A percentile compares a stretch with the other conserved stretches of the same genome.
phyloP scores from a whole-genome alignment of 2,329 filamentous ascomycete genomes.

The Huntiella abstrusa region DNA sequence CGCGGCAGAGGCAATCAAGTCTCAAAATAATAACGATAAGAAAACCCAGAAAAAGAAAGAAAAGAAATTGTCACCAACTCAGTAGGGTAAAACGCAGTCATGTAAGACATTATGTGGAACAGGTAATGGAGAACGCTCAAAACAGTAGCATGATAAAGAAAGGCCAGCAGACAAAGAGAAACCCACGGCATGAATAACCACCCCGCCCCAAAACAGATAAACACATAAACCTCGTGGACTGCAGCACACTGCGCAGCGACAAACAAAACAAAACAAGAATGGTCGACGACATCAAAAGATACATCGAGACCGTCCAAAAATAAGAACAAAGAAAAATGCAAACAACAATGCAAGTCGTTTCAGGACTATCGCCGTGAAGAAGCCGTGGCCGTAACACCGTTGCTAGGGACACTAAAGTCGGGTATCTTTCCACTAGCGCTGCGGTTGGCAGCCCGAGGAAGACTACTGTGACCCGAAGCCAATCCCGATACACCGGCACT shows the following conservation, averaged over 20 bases:
- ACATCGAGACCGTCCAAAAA: background rate
- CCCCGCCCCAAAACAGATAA: background rate
- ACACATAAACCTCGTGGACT: background rate
- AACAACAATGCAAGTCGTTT: background rate
- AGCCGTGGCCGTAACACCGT: slow-evolving; percentile 22
- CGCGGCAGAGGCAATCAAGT: background rate
- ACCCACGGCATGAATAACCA: background rate
- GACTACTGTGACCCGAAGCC: slow-evolving; percentile 25
- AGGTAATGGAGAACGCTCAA: slow-evolving; percentile 1
- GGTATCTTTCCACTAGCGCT: slow-evolving; percentile 36
- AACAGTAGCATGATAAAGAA: background rate
- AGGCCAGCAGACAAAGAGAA: background rate
- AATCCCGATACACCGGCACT: slow-evolving; percentile 24
- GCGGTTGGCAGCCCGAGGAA: slow-evolving; percentile 38
- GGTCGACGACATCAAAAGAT: background rate
- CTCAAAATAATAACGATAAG: background rate
- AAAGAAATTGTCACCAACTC: background rate
- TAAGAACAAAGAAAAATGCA: too few species aligned
- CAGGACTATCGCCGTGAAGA: slow-evolving; percentile 4
- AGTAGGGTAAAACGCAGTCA: background rate
- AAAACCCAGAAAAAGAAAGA: background rate
- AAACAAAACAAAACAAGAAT: background rate
- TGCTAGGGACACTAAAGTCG: slow-evolving; percentile 33
- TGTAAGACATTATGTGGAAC: background rate
- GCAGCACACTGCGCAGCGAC: too few species aligned